Percentiles rank a stretch among this genome's conserved stretches.
These are phyloP conservation scores for Wickerhamomyces sp. DNA, from an alignment of 1,139 yeast species.

Conservation along the genomic window DNA sequence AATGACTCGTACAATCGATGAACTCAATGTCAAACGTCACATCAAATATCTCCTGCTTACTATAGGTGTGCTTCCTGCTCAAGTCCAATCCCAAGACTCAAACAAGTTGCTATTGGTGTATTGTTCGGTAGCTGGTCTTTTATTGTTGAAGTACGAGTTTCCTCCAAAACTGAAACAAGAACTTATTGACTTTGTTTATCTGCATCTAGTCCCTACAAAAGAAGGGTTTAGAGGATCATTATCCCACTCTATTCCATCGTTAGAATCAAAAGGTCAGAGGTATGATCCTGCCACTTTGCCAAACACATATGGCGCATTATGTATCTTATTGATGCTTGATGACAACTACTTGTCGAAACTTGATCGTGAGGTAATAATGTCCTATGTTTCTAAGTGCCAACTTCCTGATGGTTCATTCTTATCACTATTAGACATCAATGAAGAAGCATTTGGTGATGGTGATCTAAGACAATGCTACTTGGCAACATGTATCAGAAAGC, in stretches of 20 bases:
- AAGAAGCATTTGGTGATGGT: constrained; percentile 50
- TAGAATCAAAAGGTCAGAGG: background rate
- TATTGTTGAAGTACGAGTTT: constrained; percentile 40
- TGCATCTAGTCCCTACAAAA: constrained; percentile 37
- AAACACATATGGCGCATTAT: constrained; percentile 64
- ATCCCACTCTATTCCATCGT: constrained; percentile 31
- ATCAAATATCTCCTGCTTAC: constrained; percentile 46
- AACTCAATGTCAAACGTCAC: constrained; percentile 32
- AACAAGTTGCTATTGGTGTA: constrained; percentile 61
- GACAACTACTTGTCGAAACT: constrained; percentile 36
- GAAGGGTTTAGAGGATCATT: constrained; percentile 54
- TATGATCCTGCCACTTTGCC: constrained; percentile 63
- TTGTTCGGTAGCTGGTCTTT: constrained; percentile 63
- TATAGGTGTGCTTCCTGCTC: constrained; percentile 45
- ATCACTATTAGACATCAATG: constrained; percentile 43
- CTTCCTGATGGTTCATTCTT: constrained; percentile 48
- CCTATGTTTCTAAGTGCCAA: constrained; percentile 52
- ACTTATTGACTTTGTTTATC: constrained; percentile 44
- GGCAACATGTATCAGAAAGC: constrained; percentile 57
- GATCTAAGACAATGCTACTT: constrained; percentile 76
- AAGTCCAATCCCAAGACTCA: constrained; percentile 55
- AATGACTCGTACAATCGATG: background rate
- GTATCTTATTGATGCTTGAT: constrained; percentile 42
- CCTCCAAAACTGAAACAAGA: constrained; percentile 25
- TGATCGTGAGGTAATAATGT: constrained; percentile 42